These are phyloP conservation scores for Clarireedia homoeocarpa DNA, from an alignment of 2,329 filamentous ascomycete genomes.

Conservation along the genomic window DNA sequence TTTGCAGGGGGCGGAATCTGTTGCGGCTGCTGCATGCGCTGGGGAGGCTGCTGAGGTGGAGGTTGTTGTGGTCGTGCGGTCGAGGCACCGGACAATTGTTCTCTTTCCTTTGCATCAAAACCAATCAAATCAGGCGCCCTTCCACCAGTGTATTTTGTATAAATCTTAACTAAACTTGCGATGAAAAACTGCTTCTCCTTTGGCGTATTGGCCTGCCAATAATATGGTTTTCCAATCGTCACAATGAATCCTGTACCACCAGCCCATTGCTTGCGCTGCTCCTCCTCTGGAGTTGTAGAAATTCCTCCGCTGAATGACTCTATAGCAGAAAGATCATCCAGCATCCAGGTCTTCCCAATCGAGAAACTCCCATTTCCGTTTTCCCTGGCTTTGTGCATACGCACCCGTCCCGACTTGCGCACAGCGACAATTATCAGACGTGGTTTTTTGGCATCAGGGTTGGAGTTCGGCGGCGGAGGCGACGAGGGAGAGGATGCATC, in stretches of 20 bases:
- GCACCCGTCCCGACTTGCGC: constrained; percentile 82
- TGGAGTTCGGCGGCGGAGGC: constrained; percentile 75
- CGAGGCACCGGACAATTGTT: constrained; percentile 58
- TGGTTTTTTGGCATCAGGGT: constrained; percentile 70
- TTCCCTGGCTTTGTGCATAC: constrained; percentile 94
- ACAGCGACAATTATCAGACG: constrained; percentile 91
- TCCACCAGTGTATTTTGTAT: constrained; percentile 89
- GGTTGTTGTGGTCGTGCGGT: constrained; percentile 15
- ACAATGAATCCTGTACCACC: constrained; percentile 79
- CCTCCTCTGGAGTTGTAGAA: constrained; percentile 50
- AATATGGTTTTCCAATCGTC: constrained; percentile 88
- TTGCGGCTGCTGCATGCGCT: background rate
- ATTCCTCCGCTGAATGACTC: constrained; percentile 68
- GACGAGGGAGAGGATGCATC: constrained; percentile 74
- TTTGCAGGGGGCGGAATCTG: constrained; percentile 14
- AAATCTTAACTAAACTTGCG: constrained; percentile 92
- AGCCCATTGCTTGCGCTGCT: constrained; percentile 64
- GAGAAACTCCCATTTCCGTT: constrained; percentile 92
- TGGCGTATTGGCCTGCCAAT: constrained; percentile 86
- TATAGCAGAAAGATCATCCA: constrained; percentile 80
- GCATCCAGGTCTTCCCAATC: constrained; percentile 96
- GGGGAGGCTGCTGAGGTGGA: constrained; percentile 14
- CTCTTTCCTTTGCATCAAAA: constrained; percentile 73
- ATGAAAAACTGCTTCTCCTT: constrained; percentile 99
- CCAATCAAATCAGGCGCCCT: constrained; percentile 70